A percentile compares a stretch with the other conserved stretches of the same genome.
phyloP scores from a whole-genome alignment of 1,284 basidiomycete genomes.

The Calocybe gambosa region DNA sequence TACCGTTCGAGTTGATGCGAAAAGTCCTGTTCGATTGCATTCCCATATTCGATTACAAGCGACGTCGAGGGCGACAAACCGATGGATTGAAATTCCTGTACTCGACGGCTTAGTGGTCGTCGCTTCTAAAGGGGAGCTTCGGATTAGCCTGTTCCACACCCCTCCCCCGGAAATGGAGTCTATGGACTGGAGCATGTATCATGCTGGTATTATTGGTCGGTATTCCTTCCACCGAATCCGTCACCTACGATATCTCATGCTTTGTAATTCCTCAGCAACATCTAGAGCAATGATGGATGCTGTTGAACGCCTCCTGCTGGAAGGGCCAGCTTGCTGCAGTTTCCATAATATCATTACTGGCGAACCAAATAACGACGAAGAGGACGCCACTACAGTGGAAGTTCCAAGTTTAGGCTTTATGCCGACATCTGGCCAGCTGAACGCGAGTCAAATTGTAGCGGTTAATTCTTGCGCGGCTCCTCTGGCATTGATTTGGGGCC shows the following conservation, averaged over 20 bases:
- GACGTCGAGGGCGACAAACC: conserved; percentile 47
- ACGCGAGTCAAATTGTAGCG: conserved; percentile 47
- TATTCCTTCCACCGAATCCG: background rate
- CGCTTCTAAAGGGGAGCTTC: conserved; percentile 45
- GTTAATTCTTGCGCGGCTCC: conserved; percentile 35
- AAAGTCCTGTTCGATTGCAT: conserved; percentile 44
- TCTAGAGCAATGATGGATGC: conserved; percentile 61
- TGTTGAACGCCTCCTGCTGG: conserved; percentile 37
- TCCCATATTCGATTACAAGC: conserved; percentile 58
- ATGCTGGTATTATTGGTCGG: conserved; percentile 52
- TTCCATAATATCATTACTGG: conserved; percentile 44
- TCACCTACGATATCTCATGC: background rate
- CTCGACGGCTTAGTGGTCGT: conserved; percentile 51
- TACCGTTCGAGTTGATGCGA: conserved; percentile 48
- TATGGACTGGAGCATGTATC: conserved; percentile 60
- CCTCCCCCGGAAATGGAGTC: conserved; percentile 50
- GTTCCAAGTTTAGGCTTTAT: background rate
- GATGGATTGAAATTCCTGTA: conserved; percentile 37
- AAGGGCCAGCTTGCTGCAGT: conserved; percentile 39
- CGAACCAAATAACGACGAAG: conserved; percentile 3
- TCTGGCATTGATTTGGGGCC: conserved; percentile 59
- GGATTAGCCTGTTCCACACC: conserved; percentile 45
- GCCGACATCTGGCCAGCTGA: conserved; percentile 26
- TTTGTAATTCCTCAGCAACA: conserved; percentile 35
- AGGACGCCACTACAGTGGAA: background rate